These are phyloP conservation scores for Lentinus tigrinus DNA, from an alignment of 768 basidiomycete genomes.

Conservation along the genomic window DNA sequence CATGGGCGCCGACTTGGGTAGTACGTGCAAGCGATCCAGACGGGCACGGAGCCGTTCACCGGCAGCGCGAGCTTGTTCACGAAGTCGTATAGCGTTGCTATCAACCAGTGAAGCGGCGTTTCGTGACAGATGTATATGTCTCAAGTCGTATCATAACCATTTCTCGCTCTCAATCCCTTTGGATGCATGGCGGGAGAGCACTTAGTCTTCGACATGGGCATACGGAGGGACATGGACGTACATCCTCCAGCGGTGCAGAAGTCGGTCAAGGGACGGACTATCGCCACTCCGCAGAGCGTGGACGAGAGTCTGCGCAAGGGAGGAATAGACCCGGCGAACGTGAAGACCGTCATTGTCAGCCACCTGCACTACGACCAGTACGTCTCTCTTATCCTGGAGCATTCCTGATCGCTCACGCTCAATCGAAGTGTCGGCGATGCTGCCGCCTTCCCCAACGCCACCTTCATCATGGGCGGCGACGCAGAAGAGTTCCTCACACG, in stretches of 20 bases:
- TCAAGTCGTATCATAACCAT: too few species aligned
- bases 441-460: conserved; percentile 42
- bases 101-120: too few species aligned
- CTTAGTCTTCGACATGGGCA: conserved; percentile 53
- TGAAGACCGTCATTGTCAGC: conserved; percentile 46
- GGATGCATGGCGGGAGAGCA: too few species aligned
- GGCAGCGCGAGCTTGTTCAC: conserved; percentile 48
- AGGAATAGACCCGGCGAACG: conserved; percentile 41
- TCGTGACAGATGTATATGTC: too few species aligned
- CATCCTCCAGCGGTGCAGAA: conserved; percentile 38
- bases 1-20: conserved; percentile 15
- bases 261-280: conserved; percentile 22
- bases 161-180: too few species aligned
- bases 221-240: conserved; percentile 46
- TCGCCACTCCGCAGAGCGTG: conserved; percentile 28
- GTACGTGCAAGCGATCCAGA: conserved; percentile 54
- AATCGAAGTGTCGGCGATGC: conserved; percentile 42
- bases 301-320: conserved; percentile 50
- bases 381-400: not conserved
- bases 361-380: conserved; percentile 53
- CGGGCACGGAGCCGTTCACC: conserved; percentile 55
- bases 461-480: conserved; percentile 48
- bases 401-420: too few species aligned
- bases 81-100: conserved; percentile 39
- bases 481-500: conserved; percentile 34